Evolutionary conservation across 169 alveolate species (phyloP).

Genomic region (Plasmodium cynomolgi): DNA sequence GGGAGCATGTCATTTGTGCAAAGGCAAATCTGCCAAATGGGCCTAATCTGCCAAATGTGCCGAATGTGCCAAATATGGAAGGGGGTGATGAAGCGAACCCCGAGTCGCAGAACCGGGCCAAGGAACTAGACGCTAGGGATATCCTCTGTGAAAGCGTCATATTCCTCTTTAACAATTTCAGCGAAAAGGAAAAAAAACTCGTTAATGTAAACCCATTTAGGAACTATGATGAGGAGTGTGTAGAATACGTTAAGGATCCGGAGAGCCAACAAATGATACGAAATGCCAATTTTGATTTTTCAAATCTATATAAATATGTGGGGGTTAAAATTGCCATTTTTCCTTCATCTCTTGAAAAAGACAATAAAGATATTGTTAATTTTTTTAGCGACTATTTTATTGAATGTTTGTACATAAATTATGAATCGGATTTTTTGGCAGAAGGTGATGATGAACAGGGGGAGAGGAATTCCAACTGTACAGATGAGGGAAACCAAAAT

Average conservation of each 20-base stretch:
- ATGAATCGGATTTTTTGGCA: not conserved
- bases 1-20: not conserved
- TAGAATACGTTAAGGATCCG: slow-evolving; percentile 35
- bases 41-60: too few species aligned
- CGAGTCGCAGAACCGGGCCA: not conserved
- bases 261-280: slow-evolving; percentile 16
- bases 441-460: not conserved
- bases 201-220: slow-evolving; percentile 47
- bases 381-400: slow-evolving; percentile 65
- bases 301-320: slow-evolving; percentile 51
- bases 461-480: not conserved
- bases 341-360: slow-evolving; percentile 38
- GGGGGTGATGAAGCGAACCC: not conserved
- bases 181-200: slow-evolving; percentile 7
- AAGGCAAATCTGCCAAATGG: not conserved
- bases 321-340: slow-evolving; percentile 66
- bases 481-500: not conserved
- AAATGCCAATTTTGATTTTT: slow-evolving; percentile 59
- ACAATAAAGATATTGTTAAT: slow-evolving; percentile 14
- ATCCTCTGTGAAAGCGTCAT: slow-evolving; percentile 52
- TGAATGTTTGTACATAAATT: slow-evolving; percentile 57
- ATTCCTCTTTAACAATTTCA: slow-evolving; percentile 43
- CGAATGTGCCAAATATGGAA: too few species aligned
- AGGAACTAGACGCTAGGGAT: slow-evolving; percentile 14
- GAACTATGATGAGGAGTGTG: slow-evolving; percentile 36